Conservation (phyloP, 257 asterid genomes). For the Gentiana straminea region DNA sequence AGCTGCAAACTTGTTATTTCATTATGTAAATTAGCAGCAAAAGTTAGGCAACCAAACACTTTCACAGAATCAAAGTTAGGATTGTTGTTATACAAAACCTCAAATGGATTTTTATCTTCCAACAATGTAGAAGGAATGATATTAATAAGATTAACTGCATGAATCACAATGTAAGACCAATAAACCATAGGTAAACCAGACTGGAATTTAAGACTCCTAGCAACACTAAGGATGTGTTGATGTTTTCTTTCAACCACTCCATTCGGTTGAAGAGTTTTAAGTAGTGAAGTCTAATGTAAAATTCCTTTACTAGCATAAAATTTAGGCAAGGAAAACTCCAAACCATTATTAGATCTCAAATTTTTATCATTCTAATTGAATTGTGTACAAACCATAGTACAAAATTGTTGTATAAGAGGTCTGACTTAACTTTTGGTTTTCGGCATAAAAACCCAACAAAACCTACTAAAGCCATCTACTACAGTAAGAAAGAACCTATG, state of each 20-base stretch:
- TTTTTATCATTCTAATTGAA: not conserved
- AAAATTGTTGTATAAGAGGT: not conserved
- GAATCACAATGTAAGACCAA: not conserved
- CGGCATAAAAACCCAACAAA: not conserved
- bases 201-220: not conserved
- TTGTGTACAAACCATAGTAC: not conserved
- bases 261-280: not conserved
- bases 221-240: not conserved
- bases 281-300: not conserved
- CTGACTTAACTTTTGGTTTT: not conserved
- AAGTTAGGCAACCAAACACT: not conserved
- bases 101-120: not conserved
- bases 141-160: not conserved
- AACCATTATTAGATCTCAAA: not conserved
- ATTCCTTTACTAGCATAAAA: not conserved
- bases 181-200: not conserved
- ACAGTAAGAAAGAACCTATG: not conserved
- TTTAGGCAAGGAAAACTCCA: not conserved
- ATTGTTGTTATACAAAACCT: accelerated
- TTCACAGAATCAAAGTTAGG: not conserved
- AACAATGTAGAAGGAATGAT: not conserved
- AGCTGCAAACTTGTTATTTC: not conserved
- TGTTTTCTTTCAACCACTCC: not conserved
- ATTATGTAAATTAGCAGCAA: not conserved
- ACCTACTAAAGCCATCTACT: not conserved